Base-by-base conservation (phyloP, 2,329 filamentous ascomycete genomes). In the Venturia oleaginea region DNA sequence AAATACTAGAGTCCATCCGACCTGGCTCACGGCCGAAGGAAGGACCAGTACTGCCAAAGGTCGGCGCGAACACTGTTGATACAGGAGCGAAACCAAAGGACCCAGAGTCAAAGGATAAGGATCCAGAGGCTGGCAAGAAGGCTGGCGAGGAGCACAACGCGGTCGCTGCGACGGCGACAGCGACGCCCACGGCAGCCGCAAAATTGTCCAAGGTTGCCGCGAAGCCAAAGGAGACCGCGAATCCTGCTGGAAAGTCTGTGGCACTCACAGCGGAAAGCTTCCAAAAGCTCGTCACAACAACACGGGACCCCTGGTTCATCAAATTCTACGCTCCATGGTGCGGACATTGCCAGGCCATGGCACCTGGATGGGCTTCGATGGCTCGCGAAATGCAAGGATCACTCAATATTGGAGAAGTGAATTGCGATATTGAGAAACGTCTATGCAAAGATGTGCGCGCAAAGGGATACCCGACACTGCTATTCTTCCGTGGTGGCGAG, bases 251-350 rank as follows among this genome's bases (percentile, higher is more conserved):
- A 7, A 79, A 83, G 19, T 95, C 91, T 7, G 81, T 91, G 40
- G 77, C 86, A 7, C 82, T 99, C 62, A 92, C 86, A 2, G 87
- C 90, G 0, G 92, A 97, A 72, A 90, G 81, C 67, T 99, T 99
- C 79, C 88, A 95, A 73, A 86, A 84, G 65, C 80, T 88, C 43
- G 92, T 99, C 59, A 96, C 91, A 3, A 89, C 87, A 74, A 92
- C 91, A 0, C 86, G 90, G 68, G 92, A 97, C 67, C 88, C 92
- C 6, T 99, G 94, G 94, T 97, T 99, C 73, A 86, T 99, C 81
- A 99, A 99, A 76, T 97, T 99, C 75, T 97, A 97, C 74, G 92
- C 91, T 22, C 95, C 94, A 6, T 97, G 93, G 94, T 99, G 94
- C 75, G 86, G 87, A 69, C 94, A 99, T 77, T 99, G 95, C 76